Evolutionary conservation across 495 filamentous ascomycete genomes (phyloP).

Genomic region (Clohesyomyces aquaticus): DNA sequence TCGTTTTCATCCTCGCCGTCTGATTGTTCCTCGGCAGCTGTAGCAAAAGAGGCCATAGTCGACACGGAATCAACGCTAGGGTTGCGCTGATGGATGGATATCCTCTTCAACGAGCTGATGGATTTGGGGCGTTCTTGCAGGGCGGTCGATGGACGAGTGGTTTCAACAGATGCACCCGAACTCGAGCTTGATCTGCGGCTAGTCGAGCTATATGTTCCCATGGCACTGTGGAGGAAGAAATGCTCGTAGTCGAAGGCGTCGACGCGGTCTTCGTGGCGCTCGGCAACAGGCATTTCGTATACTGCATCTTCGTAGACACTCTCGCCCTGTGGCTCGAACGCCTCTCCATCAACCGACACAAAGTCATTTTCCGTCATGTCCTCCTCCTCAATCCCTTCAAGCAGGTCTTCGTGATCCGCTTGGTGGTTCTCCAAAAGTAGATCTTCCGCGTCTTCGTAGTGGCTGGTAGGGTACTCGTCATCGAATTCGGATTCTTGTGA

Average conservation of each 20-base stretch:
- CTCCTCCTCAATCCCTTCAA: background rate
- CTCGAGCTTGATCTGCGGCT: conserved; percentile 55
- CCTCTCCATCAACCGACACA: conserved; percentile 40
- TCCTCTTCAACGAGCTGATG: conserved; percentile 25
- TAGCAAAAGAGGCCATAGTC: conserved; percentile 80
- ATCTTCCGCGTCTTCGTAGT: conserved; percentile 16
- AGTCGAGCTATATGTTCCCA: conserved; percentile 67
- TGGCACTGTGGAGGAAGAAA: conserved; percentile 88
- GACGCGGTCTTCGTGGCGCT: conserved; percentile 87
- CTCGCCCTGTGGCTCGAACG: conserved; percentile 49
- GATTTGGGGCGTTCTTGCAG: conserved; percentile 2
- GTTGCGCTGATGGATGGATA: conserved; percentile 54
- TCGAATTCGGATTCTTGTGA: conserved; percentile 3
- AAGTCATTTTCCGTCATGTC: conserved; percentile 31
- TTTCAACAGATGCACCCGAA: conserved; percentile 75
- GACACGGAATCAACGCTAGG: conserved; percentile 72
- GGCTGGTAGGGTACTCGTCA: conserved; percentile 11
- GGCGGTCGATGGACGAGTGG: conserved; percentile 55
- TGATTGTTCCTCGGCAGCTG: conserved; percentile 67
- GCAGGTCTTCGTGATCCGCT: conserved; percentile 39
- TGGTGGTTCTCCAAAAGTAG: background rate
- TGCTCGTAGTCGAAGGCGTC: conserved; percentile 98
- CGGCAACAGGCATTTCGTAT: conserved; percentile 55
- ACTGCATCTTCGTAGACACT: conserved; percentile 66
- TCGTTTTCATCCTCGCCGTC: conserved; percentile 48